Base-by-base conservation (phyloP, 2,329 filamentous ascomycete species). In the Catunica adiposa region DNA sequence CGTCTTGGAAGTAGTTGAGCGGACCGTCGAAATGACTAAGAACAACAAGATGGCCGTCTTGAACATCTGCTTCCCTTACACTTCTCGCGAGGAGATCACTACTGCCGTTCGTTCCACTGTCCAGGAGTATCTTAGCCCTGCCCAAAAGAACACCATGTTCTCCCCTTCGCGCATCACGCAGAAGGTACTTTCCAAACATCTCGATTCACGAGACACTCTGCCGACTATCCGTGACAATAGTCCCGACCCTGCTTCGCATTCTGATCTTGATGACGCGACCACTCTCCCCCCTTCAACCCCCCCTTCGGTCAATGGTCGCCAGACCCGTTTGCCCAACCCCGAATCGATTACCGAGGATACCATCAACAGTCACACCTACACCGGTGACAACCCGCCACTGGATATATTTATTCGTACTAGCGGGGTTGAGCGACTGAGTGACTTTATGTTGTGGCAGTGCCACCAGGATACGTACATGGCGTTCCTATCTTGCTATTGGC, bases 371-470 rank as follows among this genome's bases (percentile, higher is more conserved):
- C 88, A 96, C 69, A 87, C 94, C 71, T 92, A 94, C 70, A 97
- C 90, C 3, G 79, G 84, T 51, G 80, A 81, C 54, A 83, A 86
- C 60, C 92, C 92, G 15, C 92, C 92, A 0, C 72, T 97, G 44
- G 92, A 98, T 65, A 76, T 98, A 11, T 82, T 98, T 55, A 78
- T 98, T 53, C 81, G 92, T 53, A 98, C 92, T 3, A 96, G 89
- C 60, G 90, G 89, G 26, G 92, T 98, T 14, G 84, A 89, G 67
- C 79, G 92, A 51, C 73, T 98, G 58, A 96, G 89, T 65, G 92
- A 98, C 67, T 98, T 97, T 64, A 92, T 98, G 89, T 80, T 98
- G 34, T 98, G 92, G 92, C 92, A 98, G 69, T 92, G 87, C 63
- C 89, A 97, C 65, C 80, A 95, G 65, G 76, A 90, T 60, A 96